Percentiles rank a stretch among this genome's conserved stretches.
phyloP scores from a whole-genome alignment of 371 early-diverging fungal genomes.

The Mortierella sp. region DNA sequence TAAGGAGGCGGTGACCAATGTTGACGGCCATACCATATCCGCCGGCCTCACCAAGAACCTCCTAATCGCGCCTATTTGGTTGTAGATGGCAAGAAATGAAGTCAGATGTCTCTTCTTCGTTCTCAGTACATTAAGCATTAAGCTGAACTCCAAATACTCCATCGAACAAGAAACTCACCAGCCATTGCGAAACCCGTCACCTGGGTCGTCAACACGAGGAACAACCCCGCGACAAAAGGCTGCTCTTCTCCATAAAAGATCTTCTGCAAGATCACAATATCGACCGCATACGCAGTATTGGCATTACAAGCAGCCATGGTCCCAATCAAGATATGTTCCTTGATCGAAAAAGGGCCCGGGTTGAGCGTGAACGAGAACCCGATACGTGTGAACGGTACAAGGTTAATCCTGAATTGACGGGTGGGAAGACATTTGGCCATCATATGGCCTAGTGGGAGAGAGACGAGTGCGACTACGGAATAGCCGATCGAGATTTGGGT shows the following conservation, averaged over 20 bases:
- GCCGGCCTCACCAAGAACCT: constrained; percentile 86
- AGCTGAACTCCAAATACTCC: not conserved
- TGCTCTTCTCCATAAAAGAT: constrained; percentile 73
- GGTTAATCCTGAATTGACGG: constrained; percentile 72
- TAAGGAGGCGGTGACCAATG: constrained; percentile 71
- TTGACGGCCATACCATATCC: constrained; percentile 88
- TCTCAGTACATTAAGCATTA: not conserved
- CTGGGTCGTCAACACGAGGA: constrained; percentile 80
- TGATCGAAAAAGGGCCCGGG: constrained; percentile 82
- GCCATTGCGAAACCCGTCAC: constrained; percentile 88
- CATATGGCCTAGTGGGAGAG: constrained; percentile 75
- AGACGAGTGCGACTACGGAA: constrained; percentile 69
- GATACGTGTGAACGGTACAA: constrained; percentile 23
- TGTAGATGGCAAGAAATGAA: not conserved
- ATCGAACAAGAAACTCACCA: constrained; percentile 56
- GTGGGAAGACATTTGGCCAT: constrained; percentile 72
- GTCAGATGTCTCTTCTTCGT: not conserved
- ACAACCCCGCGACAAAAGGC: constrained; percentile 70
- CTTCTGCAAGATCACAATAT: constrained; percentile 79
- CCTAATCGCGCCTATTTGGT: constrained; percentile 65
- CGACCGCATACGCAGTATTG: constrained; percentile 79
- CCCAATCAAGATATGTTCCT: constrained; percentile 78
- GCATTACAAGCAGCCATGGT: constrained; percentile 58
- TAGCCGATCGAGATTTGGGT: constrained; percentile 59
- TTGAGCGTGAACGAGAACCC: constrained; percentile 68